Evolutionary conservation across 441 rosid genomes (phyloP).

Genomic region (Capsella rubella): DNA sequence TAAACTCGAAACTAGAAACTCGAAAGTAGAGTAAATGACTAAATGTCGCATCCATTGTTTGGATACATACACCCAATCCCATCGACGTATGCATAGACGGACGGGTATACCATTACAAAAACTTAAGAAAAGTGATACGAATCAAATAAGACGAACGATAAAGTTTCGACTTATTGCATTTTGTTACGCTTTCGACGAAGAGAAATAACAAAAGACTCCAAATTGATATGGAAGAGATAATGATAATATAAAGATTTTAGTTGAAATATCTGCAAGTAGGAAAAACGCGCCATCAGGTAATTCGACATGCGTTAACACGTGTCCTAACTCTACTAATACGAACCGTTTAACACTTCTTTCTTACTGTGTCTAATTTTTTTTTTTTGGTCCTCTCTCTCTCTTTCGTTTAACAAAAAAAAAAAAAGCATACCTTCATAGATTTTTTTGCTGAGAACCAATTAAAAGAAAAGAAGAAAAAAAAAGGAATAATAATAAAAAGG

Average conservation of each 20-base stretch:
- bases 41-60: too few relatives aligned
- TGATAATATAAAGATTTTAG: neutral
- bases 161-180: too few relatives aligned
- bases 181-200: neutral
- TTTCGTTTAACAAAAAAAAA: slow-evolving; percentile 13
- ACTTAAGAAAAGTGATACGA: too few relatives aligned
- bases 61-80: too few relatives aligned
- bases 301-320: slow-evolving; percentile 34
- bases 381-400: neutral
- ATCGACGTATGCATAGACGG: too few relatives aligned
- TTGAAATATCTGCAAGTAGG: neutral
- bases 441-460: neutral
- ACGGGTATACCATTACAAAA: too few relatives aligned
- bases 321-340: slow-evolving; percentile 11
- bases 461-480: neutral
- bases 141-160: too few relatives aligned
- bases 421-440: neutral
- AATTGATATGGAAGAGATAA: too few relatives aligned
- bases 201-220: neutral
- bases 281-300: neutral
- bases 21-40: too few relatives aligned
- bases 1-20: too few relatives aligned
- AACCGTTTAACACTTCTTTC: neutral
- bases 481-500: neutral
- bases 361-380: neutral